These are phyloP conservation scores for Colletotrichum cuscutae DNA, from an alignment of 2,329 filamentous ascomycete species.

Conservation along the genomic window DNA sequence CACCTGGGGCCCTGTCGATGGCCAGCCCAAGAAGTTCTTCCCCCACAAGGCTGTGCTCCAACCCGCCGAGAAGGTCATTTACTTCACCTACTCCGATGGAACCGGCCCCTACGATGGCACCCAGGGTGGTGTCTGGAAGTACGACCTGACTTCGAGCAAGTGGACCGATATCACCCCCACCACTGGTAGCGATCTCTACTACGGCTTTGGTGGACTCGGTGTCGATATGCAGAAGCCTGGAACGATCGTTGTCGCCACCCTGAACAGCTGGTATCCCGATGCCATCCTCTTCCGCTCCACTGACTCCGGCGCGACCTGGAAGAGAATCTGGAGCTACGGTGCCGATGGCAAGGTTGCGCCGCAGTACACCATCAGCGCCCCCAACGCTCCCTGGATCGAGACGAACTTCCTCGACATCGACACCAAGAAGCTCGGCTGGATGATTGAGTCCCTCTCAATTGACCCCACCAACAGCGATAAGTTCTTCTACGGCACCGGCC, in stretches of 20 bases:
- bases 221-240: slow-evolving; percentile 65
- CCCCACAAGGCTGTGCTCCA: slow-evolving; percentile 65
- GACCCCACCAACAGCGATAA: slow-evolving; percentile 68
- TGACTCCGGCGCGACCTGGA: slow-evolving; percentile 65
- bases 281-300: slow-evolving; percentile 65
- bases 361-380: slow-evolving; percentile 30
- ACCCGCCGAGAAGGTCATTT: slow-evolving; percentile 57
- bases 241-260: slow-evolving; percentile 64
- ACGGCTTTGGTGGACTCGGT: slow-evolving; percentile 66
- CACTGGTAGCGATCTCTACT: slow-evolving; percentile 56
- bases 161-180: slow-evolving; percentile 69
- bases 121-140: slow-evolving; percentile 63
- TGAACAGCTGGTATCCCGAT: slow-evolving; percentile 71
- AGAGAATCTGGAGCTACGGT: slow-evolving; percentile 58
- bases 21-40: slow-evolving; percentile 61
- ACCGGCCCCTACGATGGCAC: slow-evolving; percentile 68
- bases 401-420: slow-evolving; percentile 58
- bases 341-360: slow-evolving; percentile 22
- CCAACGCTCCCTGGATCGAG: slow-evolving; percentile 63
- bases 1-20: slow-evolving; percentile 61
- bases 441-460: slow-evolving; percentile 69
- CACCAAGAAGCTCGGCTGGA: slow-evolving; percentile 66
- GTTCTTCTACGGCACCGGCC: slow-evolving; percentile 70
- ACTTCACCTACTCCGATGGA: slow-evolving; percentile 65
- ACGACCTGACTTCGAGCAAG: slow-evolving; percentile 56